phyloP scores from a whole-genome alignment of 495 filamentous ascomycete species.

The Amorphotheca resinae region DNA sequence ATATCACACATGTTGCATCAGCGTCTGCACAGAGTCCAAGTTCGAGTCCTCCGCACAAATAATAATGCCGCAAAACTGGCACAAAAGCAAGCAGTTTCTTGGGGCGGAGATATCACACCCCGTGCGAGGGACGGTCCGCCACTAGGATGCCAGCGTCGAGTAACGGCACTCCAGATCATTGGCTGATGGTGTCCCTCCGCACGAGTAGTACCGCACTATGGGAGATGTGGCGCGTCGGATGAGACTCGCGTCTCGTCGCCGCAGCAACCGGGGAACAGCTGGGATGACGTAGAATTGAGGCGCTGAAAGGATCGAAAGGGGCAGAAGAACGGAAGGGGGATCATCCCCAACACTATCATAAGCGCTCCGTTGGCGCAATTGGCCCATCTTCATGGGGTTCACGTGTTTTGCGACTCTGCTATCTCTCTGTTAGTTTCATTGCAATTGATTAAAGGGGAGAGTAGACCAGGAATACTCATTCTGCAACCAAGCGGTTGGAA shows the following conservation, averaged over 20 bases:
- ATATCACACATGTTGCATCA: background rate
- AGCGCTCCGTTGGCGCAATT: too few relatives aligned
- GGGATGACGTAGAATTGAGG: background rate
- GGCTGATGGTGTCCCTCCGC: background rate
- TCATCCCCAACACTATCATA: too few relatives aligned
- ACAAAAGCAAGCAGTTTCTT: background rate
- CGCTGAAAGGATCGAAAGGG: background rate
- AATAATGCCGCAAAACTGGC: too few relatives aligned
- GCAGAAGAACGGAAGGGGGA: too few relatives aligned
- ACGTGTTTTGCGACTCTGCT: too few relatives aligned
- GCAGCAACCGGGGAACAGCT: background rate
- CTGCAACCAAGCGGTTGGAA: too few relatives aligned
- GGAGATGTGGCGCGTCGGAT: background rate
- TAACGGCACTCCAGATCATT: background rate
- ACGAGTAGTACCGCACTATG: background rate
- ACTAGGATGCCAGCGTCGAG: background rate
- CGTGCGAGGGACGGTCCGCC: slow-evolving; percentile 5
- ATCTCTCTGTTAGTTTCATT: too few relatives aligned
- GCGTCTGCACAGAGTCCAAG: background rate
- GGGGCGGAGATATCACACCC: background rate
- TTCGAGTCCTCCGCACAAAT: too few relatives aligned
- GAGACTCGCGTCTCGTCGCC: background rate
- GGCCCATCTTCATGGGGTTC: too few relatives aligned
- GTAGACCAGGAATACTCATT: too few relatives aligned
- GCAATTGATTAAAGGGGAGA: too few relatives aligned